phyloP scores from a whole-genome alignment of 148 eudicot genomes.

The Mesembryanthemum crystallinum region DNA sequence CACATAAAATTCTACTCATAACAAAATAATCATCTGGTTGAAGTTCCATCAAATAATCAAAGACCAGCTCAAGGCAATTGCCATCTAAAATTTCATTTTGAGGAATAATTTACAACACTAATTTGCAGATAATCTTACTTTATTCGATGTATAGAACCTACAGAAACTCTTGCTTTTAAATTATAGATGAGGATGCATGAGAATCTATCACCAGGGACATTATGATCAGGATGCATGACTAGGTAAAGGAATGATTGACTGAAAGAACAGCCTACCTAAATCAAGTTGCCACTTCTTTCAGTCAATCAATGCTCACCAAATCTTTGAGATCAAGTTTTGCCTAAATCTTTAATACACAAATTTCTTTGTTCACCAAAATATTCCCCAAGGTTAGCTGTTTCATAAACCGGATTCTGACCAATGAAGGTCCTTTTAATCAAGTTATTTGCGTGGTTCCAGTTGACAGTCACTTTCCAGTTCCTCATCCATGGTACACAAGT shows the following conservation, averaged over 20 bases:
- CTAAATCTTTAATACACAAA: not conserved
- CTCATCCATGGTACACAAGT: not conserved
- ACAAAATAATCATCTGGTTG: not conserved
- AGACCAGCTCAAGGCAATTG: not conserved
- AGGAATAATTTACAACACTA: not conserved
- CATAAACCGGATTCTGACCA: not conserved
- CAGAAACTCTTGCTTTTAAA: not conserved
- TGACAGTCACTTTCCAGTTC: not conserved
- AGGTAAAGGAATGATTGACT: not conserved
- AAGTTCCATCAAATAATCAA: not conserved
- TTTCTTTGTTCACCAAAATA: not conserved
- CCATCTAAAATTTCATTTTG: not conserved
- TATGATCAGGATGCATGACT: not conserved
- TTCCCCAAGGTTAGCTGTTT: not conserved
- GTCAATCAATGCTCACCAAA: not conserved
- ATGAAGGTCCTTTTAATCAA: not conserved
- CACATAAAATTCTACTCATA: not conserved
- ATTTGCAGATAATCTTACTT: not conserved
- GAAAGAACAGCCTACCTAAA: not conserved
- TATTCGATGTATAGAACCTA: too few species aligned
- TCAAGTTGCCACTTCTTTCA: not conserved
- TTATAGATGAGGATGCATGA: not conserved
- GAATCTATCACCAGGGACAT: not conserved
- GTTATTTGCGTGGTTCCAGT: not conserved
- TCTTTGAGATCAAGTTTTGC: too few species aligned